Evolutionary conservation across 805 yeast genomes (phyloP), one percentile per base, ranked within the genome.

Genomic region (Yamadazyma sp.): DNA sequence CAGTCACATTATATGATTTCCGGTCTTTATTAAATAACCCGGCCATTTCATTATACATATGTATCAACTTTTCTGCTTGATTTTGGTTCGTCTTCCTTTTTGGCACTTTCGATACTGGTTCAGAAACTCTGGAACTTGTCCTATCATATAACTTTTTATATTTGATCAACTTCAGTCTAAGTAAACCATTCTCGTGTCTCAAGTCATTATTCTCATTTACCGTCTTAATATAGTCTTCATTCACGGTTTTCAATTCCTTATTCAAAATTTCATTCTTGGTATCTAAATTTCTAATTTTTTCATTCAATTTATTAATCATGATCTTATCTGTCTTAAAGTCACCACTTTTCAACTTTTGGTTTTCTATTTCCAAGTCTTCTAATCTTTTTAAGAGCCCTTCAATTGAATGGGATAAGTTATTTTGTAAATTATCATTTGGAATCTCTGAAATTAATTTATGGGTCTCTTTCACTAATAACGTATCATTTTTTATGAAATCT

Each of bases 91-190:
- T 11, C 2, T 24, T 18, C 7, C 5, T 21, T 7, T 27, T 29
- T 4, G 33, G 26, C 10, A 10, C 25, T 21, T 11, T 11, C 23
- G 13, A 7, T n/a, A 3, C 17, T 5, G 17, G 14, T 26, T 7
- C 24, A 13, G 17, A 7, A 5, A 18, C 17, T 3, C 14, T 15
- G n/a, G 14, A 3, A 13, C 7, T 35, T 23, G 23, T 31, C 21
- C 20, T 47, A 7, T 56, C 60, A 34, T 60, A 60, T n/a, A 60
- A 47, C 7, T 38, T 43, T 43, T 60, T 61, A 32, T 64, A 64
- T 47, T 64, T 64, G 29, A 49, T 47, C 31, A 64, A 51, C 38
- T 64, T 64, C 18, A 49, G 51, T 14, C 68, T 47, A 19, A 64
- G 46, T 18, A 63, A 46, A 14, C 44, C 53, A 30, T 57, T 61